Base-by-base conservation (phyloP, 1,284 basidiomycete species). In the Cutaneotrichosporon dermatis region DNA sequence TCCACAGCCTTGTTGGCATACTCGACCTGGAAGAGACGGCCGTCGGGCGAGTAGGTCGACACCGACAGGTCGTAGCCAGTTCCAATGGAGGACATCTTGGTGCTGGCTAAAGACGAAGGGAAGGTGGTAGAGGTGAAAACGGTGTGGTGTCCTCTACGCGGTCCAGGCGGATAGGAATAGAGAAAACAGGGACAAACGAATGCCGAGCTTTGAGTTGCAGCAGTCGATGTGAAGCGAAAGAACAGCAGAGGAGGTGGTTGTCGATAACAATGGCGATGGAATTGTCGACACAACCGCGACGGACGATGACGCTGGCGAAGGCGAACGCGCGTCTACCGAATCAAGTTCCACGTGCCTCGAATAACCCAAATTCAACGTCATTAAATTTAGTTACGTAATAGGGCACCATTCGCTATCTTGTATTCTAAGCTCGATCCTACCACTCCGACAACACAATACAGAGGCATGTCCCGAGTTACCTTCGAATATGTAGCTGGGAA, bases 1-100 rank as follows among this genome's bases (percentile, higher is more conserved):
- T 99, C 96, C 58, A 98, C 95, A 39, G 96, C 94, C 80, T 99
- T 99, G 80, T 87, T 88, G 54, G 96, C 96, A 75, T 99, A 99
- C 80, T 99, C 96, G 77, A 99, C 90, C 84, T 99, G 95, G 76
- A 99, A 99, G 75, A 99, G 92, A 67, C 96, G 87, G 34, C 95
- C 95, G 80, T 99, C 95, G 60, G 95, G 95, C 43, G 93, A 97
- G 82, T 99, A 99, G 52, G 95, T 99, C 73, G 92, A 95, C 50
- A 95, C 91, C 59, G 93, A 97, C 62, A 98, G 88, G 83, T 99
- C 95, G 82, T 98, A 98, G 59, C 95, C 95, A 69, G 94, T 97
- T 63, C 94, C 93, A 73, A 97, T 97, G 56, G 94, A 96, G 58
- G 94, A 94, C 92, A 96, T 96, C 58, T 52, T 68, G 63, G 50